Evolutionary conservation across 306 rosid species (phyloP).

Genomic region (Gleditsia sinensis): DNA sequence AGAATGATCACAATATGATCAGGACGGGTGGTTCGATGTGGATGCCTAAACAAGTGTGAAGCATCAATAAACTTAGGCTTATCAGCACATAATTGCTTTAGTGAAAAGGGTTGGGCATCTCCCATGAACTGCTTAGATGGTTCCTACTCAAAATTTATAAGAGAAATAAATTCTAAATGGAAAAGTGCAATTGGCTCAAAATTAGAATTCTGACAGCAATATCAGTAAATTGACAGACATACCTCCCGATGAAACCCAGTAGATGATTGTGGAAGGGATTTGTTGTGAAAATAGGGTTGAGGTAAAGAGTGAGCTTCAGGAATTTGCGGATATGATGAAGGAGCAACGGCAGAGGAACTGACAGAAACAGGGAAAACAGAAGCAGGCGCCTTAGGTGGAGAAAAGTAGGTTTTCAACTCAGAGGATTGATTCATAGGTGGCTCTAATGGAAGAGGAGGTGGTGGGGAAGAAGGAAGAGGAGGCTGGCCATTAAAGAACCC

Average conservation of each 20-base stretch:
- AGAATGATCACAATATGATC: conserved; percentile 87
- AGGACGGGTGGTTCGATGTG: conserved; percentile 77
- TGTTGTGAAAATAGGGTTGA: conserved; percentile 57
- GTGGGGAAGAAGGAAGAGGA: conserved; percentile 79
- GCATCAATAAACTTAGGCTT: conserved; percentile 46
- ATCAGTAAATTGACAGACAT: conserved; percentile 17
- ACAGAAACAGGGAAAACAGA: conserved; percentile 65
- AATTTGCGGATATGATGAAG: conserved; percentile 50
- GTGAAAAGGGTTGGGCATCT: conserved; percentile 35
- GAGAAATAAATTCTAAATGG: background rate
- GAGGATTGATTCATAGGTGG: conserved; percentile 39
- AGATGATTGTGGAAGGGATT: conserved; percentile 52
- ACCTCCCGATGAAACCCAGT: conserved; percentile 60
- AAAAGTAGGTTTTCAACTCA: conserved; percentile 39
- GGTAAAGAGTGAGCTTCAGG: conserved; percentile 47
- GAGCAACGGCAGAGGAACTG: conserved; percentile 38
- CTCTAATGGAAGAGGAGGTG: conserved; percentile 76
- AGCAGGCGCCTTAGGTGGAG: conserved; percentile 47
- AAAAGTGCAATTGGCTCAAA: background rate
- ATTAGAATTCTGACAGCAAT: background rate
- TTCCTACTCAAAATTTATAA: conserved; percentile 20
- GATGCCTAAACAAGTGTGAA: conserved; percentile 64
- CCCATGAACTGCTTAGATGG: conserved; percentile 36
- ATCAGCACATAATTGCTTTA: conserved; percentile 25
- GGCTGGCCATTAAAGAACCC: conserved; percentile 58